Evolutionary conservation across 441 rosid species (phyloP), one percentile per base, ranked within the genome.

Genomic region (Populus trichocarpa): DNA sequence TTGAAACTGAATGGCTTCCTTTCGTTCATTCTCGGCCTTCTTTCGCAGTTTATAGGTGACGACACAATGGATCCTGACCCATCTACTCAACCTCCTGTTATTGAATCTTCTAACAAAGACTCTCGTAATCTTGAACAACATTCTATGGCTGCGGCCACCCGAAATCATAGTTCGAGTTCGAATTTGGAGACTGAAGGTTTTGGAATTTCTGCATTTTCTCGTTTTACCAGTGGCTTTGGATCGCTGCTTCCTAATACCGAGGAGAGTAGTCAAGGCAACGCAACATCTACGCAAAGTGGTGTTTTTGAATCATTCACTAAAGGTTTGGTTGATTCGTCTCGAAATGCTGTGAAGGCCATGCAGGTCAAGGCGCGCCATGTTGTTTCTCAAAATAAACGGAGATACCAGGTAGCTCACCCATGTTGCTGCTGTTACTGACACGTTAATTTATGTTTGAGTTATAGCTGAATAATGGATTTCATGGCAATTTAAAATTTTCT

Each of bases 361-460:
- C 96, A 92, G 88, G 90, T 90, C 80, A 92, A 88, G 85, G 97
- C 98, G 50, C 90, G 98, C 9, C 98, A 91, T 70, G 85, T 85
- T 32, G 95, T 91, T 57, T 94, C 98, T 46, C 96, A 91, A 84
- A 94, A 92, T 75, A 94, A 92, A 74, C 81, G 96, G 77, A 89
- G 98, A 87, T 94, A 87, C 82, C 94, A 92, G 96, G 97, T 91
- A 71, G 67, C 67, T 75, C 78, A 38, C 32, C 42, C 70, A 50
- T 70, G 18, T 73, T 36, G 14, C 65, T 71, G 6, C 8, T 40
- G 1, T 40, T 40, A 11, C 50, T 40, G 16, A 40, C 50, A 12
- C 50, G 50, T 13, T 40, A 46, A 46, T 46, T 46, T 46, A 6
- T 46, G 57, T 14, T 46, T 4, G 7, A 46, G 57, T 46, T 46